Conservation (phyloP, 768 basidiomycete species). For the Psilocybe cubensis region DNA sequence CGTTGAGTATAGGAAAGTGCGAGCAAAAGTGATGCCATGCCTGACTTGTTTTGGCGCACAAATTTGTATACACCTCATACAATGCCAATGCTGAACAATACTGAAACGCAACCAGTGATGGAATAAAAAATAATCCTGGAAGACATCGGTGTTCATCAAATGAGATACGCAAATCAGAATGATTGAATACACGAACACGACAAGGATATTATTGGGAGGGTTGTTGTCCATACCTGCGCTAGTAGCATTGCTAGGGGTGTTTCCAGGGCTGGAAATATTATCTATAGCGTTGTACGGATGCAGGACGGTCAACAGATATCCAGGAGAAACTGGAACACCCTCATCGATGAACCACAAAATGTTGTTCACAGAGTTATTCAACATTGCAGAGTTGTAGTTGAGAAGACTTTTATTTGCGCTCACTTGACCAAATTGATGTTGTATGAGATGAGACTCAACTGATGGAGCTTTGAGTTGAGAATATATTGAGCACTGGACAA, state of each 20-base stretch:
- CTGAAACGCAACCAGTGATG: conserved; percentile 88
- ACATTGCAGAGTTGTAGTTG: no score
- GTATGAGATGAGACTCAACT: no score
- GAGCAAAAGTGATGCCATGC: no score
- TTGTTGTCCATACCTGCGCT: conserved; percentile 19
- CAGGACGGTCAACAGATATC: conserved; percentile 75
- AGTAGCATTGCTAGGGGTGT: conserved; percentile 23
- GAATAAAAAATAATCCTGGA: conserved; percentile 81
- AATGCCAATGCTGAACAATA: conserved; percentile 84
- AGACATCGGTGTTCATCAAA: conserved; percentile 1
- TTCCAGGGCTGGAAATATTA: conserved; percentile 20
- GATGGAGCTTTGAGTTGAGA: conserved; percentile 12
- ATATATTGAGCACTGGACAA: no score
- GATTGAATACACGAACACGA: conserved; percentile 66
- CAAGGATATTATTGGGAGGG: conserved; percentile 58
- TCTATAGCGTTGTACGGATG: conserved; percentile 64
- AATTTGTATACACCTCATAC: conserved; percentile 69
- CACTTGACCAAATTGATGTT: no score
- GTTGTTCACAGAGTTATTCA: conserved; percentile 10
- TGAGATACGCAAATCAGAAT: background rate
- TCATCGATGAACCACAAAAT: conserved; percentile 48
- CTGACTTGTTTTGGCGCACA: no score
- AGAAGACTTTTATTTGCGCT: no score
- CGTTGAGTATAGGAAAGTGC: no score
- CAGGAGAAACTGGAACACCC: conserved; percentile 48